Percentiles rank a stretch among this genome's conserved stretches.
Conservation (phyloP, 2,329 filamentous ascomycete species). For the Aspergillaceae sp. region DNA sequence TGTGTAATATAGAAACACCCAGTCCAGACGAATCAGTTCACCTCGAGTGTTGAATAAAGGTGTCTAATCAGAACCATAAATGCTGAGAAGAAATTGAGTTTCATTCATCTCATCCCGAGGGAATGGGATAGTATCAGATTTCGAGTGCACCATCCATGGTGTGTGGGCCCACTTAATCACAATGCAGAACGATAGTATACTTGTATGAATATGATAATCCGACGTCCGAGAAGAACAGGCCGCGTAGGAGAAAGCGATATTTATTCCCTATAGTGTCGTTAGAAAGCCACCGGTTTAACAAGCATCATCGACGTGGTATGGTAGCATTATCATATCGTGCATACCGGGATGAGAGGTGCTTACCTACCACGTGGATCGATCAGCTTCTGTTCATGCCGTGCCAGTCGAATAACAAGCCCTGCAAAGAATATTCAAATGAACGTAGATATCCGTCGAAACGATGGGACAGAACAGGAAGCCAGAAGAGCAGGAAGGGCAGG, state of each 20-base stretch:
- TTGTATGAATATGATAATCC: neutral
- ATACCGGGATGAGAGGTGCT: neutral
- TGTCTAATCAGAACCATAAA: neutral
- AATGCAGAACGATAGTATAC: neutral
- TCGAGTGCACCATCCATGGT: slow-evolving; percentile 16
- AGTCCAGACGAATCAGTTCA: neutral
- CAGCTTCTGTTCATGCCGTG: too few species aligned
- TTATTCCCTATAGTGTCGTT: neutral
- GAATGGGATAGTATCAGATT: slow-evolving; percentile 13
- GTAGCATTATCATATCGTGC: neutral
- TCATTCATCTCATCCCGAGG: slow-evolving; percentile 6
- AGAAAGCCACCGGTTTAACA: neutral
- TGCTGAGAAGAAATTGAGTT: neutral
- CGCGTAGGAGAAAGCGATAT: neutral
- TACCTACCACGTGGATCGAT: neutral
- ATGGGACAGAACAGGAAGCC: too few species aligned
- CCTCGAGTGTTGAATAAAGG: neutral
- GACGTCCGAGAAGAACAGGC: neutral
- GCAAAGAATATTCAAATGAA: neutral
- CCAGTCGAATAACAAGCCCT: neutral
- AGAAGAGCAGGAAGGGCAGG: too few species aligned
- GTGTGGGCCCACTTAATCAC: slow-evolving; percentile 8
- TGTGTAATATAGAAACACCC: neutral
- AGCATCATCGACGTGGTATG: neutral
- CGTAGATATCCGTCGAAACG: too few species aligned